Percentiles rank a stretch among this genome's conserved stretches.
phyloP scores from a whole-genome alignment of 495 filamentous ascomycete species.

The Penicillium robsamsonii region DNA sequence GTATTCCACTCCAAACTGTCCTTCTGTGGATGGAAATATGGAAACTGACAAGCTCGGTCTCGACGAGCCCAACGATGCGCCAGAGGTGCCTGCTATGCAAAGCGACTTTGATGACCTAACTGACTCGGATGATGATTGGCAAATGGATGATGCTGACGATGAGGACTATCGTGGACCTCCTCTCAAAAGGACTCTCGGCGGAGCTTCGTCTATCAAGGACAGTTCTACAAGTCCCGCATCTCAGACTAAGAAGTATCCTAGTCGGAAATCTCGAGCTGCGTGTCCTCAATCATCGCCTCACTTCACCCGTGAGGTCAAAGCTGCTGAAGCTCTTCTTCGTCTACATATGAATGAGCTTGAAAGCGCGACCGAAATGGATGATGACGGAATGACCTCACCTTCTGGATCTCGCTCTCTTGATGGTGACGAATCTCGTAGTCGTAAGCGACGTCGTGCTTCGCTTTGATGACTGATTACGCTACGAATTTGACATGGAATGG shows the following conservation, averaged over 20 bases:
- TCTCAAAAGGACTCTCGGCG: not conserved
- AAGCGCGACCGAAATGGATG: constrained; percentile 7
- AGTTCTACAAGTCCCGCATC: not conserved
- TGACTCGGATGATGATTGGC: constrained; percentile 10
- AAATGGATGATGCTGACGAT: constrained; percentile 21
- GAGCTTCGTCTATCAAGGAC: not conserved
- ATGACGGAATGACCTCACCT: constrained; percentile 11
- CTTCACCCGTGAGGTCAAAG: constrained; percentile 47
- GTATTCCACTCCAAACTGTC: constrained; percentile 5
- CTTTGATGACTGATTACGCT: constrained; percentile 8
- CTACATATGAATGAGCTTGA: constrained; percentile 48
- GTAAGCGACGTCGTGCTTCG: constrained; percentile 26
- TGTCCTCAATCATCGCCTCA: constrained; percentile 1
- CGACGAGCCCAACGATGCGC: not conserved
- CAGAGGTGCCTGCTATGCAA: constrained; percentile 5
- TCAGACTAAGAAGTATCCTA: constrained; percentile 14
- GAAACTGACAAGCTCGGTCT: not conserved
- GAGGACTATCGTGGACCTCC: constrained; percentile 17
- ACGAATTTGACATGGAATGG: not conserved
- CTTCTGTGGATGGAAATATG: not conserved
- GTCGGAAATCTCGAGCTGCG: not conserved
- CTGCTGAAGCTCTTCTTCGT: constrained; percentile 56
- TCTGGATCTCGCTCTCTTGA: not conserved
- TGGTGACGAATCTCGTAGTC: not conserved
- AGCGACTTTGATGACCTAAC: constrained; percentile 2